Base-by-base conservation (phyloP, 129 eudicot species). In the Ambrosia artemisiifolia region DNA sequence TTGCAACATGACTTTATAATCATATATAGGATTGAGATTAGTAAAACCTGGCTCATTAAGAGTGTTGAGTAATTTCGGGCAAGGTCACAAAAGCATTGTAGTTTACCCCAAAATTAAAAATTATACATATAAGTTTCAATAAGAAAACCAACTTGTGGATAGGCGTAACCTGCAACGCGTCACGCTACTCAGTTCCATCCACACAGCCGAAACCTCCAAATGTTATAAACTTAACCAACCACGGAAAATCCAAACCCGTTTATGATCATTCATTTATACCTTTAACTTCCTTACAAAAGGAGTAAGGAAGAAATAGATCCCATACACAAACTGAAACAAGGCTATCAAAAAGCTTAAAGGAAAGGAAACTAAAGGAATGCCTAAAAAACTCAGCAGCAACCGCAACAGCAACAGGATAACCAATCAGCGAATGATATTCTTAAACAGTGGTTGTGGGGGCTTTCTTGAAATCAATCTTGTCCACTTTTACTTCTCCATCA, bases 401-500 rank as follows among this genome's bases (percentile, higher is more conserved):
- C 42, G 43, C 65, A 60, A 32, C 42, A 32, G 18, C 65, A 32
- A 60, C 43, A 33, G 42, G 72, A 64, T 64, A 40, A 50, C 19
- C 14, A n/a, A 40, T 5, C 16, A 28, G 65, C 5, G 35, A 43
- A 4, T 12, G 19, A 6, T 7, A 33, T 33, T 33, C 13, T 71
- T 47, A 78, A 46, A 71, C 18, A 34, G 82, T 54, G 38, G 88
- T 35, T 43, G 98, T 73, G 59, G 96, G 55, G 0, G 97, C 90
- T 87, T 94, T 94, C 89, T 94, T 94, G 76, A 94, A 94, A 76
- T 90, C 99, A 16, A 94, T 94, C 81, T 94, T 94, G 81, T 94
- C 97, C 50, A 94, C 99, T 84, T 94, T 94, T 33, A 94, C 99
- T 79, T 94, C 99, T 60, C 99, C 99, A 70, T 94, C 99, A 55